A percentile compares a stretch with the other conserved stretches of the same genome.
phyloP scores from a whole-genome alignment of 2,329 filamentous ascomycete genomes.

The Aspergillus brasiliensis region DNA sequence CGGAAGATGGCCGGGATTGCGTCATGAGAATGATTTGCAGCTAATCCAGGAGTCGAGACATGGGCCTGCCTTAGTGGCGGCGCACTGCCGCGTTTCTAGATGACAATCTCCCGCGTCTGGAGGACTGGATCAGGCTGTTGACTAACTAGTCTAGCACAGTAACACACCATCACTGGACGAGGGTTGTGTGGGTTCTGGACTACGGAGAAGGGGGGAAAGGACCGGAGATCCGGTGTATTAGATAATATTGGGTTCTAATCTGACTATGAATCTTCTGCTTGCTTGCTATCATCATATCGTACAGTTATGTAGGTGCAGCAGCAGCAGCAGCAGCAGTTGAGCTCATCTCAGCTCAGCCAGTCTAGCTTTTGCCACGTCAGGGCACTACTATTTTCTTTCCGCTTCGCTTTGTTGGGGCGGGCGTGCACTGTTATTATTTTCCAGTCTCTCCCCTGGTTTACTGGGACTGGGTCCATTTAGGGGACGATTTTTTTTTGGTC shows the following conservation, averaged over 20 bases:
- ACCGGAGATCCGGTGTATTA: neutral
- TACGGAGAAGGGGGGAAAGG: neutral
- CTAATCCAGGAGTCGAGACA: conserved; percentile 27
- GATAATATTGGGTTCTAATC: neutral
- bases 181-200: neutral
- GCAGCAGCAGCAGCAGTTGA: neutral
- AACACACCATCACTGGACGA: neutral
- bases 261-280: neutral
- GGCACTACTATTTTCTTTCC: neutral
- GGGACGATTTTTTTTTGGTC: neutral
- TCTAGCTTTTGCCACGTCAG: neutral
- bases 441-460: too few relatives aligned
- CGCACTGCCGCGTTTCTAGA: conserved; percentile 26
- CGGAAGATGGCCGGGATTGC: conserved; percentile 22
- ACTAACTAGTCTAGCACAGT: neutral
- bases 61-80: conserved; percentile 27
- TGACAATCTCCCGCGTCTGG: conserved; percentile 27
- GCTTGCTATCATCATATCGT: neutral
- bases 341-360: neutral
- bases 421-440: neutral
- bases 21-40: conserved; percentile 28
- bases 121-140: conserved; percentile 9
- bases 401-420: neutral
- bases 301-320: too few relatives aligned
- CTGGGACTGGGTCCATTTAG: too few relatives aligned